Evolutionary conservation across 2,329 filamentous ascomycete species (phyloP).

Genomic region (Penicillium digitatum): DNA sequence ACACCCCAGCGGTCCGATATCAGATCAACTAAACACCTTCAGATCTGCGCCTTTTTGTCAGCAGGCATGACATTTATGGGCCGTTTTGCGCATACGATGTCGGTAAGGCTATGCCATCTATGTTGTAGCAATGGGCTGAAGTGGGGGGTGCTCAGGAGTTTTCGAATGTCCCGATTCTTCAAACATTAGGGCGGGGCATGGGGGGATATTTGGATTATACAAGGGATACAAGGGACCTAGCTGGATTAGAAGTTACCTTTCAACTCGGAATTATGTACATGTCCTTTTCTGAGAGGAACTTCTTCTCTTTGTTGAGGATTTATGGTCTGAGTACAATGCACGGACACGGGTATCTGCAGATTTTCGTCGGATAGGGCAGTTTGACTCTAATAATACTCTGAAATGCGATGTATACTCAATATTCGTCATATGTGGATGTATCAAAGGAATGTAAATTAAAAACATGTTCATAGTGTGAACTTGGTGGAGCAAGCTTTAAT

Average conservation of each 20-base stretch:
- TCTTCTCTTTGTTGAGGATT: neutral
- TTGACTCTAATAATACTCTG: neutral
- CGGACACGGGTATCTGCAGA: neutral
- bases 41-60: slow-evolving; percentile 7
- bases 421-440: neutral
- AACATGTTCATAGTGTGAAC: neutral
- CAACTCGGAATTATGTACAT: neutral
- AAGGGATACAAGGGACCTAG: neutral
- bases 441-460: neutral
- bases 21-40: neutral
- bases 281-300: neutral
- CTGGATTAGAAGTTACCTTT: neutral
- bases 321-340: slow-evolving; percentile 3
- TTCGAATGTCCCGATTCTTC: neutral
- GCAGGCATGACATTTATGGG: slow-evolving; percentile 20
- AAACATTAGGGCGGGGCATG: slow-evolving; percentile 11
- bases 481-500: neutral
- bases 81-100: slow-evolving; percentile 1
- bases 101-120: neutral
- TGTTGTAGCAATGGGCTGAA: neutral
- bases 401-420: neutral
- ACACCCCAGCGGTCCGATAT: slow-evolving; percentile 2
- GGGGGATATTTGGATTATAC: slow-evolving; percentile 3
- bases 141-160: slow-evolving; percentile 5
- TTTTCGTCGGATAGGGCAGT: neutral